These are phyloP conservation scores for Umbelopsis sp. DNA, from an alignment of 192 early-diverging fungal genomes.

Conservation along the genomic window DNA sequence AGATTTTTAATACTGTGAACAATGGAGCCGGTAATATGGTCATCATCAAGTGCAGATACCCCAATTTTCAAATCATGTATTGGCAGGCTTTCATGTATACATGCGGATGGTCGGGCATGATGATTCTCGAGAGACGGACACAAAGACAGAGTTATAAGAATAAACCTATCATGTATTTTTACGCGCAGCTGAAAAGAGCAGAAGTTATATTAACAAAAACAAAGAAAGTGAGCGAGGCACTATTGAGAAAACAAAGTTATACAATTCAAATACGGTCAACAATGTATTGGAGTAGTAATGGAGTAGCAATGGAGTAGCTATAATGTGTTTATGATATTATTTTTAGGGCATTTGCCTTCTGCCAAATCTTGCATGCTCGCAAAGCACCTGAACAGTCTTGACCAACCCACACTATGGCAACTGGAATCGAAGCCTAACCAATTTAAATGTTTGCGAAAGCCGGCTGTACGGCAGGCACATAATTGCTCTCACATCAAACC, in stretches of 20 bases:
- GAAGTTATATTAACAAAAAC: neutral
- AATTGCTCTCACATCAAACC: constrained; percentile 49
- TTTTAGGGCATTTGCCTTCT: constrained; percentile 50
- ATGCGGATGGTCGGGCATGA: no score
- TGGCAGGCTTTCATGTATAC: no score
- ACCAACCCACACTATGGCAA: constrained; percentile 62
- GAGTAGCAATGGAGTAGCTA: no score
- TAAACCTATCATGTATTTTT: constrained; percentile 11
- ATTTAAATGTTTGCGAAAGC: constrained; percentile 57
- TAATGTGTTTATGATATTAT: no score
- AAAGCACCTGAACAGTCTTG: constrained; percentile 79
- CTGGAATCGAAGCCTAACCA: constrained; percentile 67
- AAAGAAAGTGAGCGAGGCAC: neutral
- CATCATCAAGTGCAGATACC: no score
- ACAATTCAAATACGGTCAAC: no score
- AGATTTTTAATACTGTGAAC: neutral
- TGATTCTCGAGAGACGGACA: no score
- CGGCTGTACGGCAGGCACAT: constrained; percentile 50
- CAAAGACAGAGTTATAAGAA: neutral
- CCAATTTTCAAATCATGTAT: no score
- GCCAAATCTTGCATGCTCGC: constrained; percentile 52
- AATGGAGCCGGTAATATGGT: neutral
- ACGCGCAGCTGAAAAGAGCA: neutral
- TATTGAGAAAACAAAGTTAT: no score
- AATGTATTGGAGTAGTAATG: no score